phyloP scores from a whole-genome alignment of 805 yeast species.

The Yarrowia sp. region DNA sequence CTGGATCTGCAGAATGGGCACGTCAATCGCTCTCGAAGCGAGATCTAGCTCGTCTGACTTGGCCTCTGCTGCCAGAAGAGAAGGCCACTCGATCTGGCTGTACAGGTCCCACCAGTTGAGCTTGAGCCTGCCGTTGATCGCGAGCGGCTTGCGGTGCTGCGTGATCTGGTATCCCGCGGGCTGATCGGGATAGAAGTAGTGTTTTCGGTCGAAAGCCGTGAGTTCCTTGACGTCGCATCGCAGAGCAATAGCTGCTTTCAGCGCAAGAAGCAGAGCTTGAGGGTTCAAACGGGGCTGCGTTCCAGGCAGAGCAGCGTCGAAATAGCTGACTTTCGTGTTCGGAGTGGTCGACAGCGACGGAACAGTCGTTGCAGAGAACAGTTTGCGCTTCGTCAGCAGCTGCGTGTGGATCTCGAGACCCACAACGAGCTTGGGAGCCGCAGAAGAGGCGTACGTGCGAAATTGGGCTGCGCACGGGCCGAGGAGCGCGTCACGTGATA shows the following conservation, averaged over 20 bases:
- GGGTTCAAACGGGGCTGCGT: slow-evolving; percentile 81
- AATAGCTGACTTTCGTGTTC: slow-evolving; percentile 68
- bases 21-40: slow-evolving; percentile 41
- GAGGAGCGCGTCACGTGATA: not conserved
- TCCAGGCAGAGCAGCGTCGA: slow-evolving; percentile 88
- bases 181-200: slow-evolving; percentile 94
- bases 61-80: not conserved
- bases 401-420: slow-evolving; percentile 96
- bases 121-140: slow-evolving; percentile 59
- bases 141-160: slow-evolving; percentile 79
- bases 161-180: slow-evolving; percentile 96
- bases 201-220: slow-evolving; percentile 87
- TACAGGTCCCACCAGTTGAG: slow-evolving; percentile 56
- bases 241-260: slow-evolving; percentile 70
- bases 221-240: slow-evolving; percentile 53
- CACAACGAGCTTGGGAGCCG: slow-evolving; percentile 52
- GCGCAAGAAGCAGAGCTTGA: slow-evolving; percentile 67
- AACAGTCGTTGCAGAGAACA: slow-evolving; percentile 61
- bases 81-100: slow-evolving; percentile 30
- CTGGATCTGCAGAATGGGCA: slow-evolving; percentile 76
- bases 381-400: slow-evolving; percentile 65
- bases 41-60: slow-evolving; percentile 30
- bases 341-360: slow-evolving; percentile 49
- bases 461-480: not conserved
- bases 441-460: not conserved